Evolutionary conservation across 2,329 filamentous ascomycete genomes (phyloP), one percentile per base, ranked within the genome.

Genomic region (Pseudocercospora fuligena): DNA sequence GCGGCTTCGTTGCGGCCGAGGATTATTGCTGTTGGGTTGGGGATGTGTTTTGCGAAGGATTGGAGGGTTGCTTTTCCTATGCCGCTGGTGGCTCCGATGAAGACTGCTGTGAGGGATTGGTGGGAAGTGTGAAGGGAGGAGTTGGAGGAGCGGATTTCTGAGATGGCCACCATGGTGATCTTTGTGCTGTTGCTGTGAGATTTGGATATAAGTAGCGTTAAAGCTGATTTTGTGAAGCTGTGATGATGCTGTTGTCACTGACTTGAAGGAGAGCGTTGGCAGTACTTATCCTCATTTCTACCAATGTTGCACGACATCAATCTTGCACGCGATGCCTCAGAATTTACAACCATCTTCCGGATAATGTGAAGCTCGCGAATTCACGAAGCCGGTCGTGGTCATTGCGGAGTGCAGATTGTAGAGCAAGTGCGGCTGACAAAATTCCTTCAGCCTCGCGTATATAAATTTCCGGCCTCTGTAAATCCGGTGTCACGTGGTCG

Each of bases 41-140:
- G 43, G 43, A 69, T 66, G 61, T 72, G 68, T 31, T 64, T 63
- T 14, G 68, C 63, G 56, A 69, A 70, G 25, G 68, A 54, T n/a
- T 64, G 66, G 2, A 74, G 61, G 16, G 70, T 73, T 2, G 67
- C 66, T 36, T 69, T 62, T 40, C 72, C 72, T 25, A 75, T 73
- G 12, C 73, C 73, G 27, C 60, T 65, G 14, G 72, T 74, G 5
- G 70, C 73, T 46, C 71, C 73, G 0, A 68, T 61, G 62, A 73
- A 73, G 27, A 75, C 66, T n/a, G 71, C 73, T 21, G 70, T 69
- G 14, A 71, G 60, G 12, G 61, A 47, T 16, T 31, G 8, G 46
- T 63, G 57, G 27, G 11, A 12, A 12, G 16, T 27, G 12, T 40
- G 23, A 11, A 71, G 64, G 19, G 66, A 12, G 29, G 59, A 49